A percentile compares a stretch with the other conserved stretches of the same genome.
Evolutionary conservation across 1,139 yeast genomes (phyloP).

Genomic region (Lodderomyces orthopsilosis): DNA sequence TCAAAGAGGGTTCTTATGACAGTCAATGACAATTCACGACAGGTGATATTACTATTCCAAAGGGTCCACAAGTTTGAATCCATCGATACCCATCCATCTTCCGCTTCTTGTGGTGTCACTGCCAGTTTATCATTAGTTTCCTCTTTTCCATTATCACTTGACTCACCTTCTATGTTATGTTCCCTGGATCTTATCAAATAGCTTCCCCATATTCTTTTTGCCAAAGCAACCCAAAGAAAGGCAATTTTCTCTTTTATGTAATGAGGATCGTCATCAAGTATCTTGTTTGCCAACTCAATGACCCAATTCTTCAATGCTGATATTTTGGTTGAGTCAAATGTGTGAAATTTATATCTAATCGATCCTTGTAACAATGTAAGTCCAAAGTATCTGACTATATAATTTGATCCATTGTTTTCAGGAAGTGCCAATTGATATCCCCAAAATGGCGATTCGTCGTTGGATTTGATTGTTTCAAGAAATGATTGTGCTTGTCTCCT

Average conservation of each 20-base stretch:
- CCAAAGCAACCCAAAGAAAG: constrained; percentile 85
- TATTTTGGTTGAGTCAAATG: constrained; percentile 62
- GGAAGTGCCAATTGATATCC: constrained; percentile 80
- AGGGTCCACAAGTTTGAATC: constrained; percentile 69
- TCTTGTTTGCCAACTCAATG: constrained; percentile 66
- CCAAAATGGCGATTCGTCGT: constrained; percentile 87
- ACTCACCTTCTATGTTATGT: background rate
- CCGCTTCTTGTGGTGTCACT: constrained; percentile 37
- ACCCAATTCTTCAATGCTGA: constrained; percentile 81
- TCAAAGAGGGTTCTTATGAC: constrained; percentile 86
- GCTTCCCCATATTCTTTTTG: constrained; percentile 91
- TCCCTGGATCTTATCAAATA: constrained; percentile 30
- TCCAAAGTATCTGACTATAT: constrained; percentile 87
- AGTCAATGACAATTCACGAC: constrained; percentile 73
- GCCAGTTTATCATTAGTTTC: constrained; percentile 3
- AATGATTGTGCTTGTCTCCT: constrained; percentile 70
- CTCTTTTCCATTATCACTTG: background rate
- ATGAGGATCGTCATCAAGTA: constrained; percentile 72
- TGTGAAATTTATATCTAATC: constrained; percentile 51
- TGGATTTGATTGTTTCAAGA: constrained; percentile 69
- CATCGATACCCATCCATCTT: constrained; percentile 88
- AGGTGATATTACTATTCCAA: constrained; percentile 64
- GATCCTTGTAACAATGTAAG: constrained; percentile 75
- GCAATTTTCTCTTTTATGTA: constrained; percentile 88
- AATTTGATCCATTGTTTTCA: constrained; percentile 58